Conservation (phyloP, 2,329 filamentous ascomycete species). For the Hortaea werneckii region DNA sequence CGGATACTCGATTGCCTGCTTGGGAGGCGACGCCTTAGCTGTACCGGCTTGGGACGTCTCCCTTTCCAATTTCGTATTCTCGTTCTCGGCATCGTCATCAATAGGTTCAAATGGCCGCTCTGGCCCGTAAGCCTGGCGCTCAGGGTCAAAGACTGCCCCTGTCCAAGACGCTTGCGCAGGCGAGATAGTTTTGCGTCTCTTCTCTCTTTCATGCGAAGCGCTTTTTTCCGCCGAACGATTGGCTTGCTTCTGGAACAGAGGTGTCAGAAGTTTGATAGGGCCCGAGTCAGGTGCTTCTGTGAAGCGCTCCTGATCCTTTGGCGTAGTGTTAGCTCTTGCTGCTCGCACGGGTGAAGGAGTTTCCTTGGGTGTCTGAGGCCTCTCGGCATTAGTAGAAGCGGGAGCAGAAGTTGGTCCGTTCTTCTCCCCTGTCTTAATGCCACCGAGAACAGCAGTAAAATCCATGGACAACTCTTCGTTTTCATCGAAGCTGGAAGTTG, state of each 20-base stretch:
- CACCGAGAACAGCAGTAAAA: slow-evolving; percentile 39
- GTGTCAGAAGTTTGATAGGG: slow-evolving; percentile 25
- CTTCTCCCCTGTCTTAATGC: slow-evolving; percentile 28
- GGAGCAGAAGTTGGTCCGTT: slow-evolving; percentile 2
- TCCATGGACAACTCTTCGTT: slow-evolving; percentile 45
- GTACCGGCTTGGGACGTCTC: neutral
- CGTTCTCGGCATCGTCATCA: neutral
- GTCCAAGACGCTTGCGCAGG: slow-evolving; percentile 10
- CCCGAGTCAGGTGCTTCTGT: slow-evolving; percentile 39
- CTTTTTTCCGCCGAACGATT: slow-evolving; percentile 17
- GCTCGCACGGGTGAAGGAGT: slow-evolving; percentile 39
- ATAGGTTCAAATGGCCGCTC: neutral
- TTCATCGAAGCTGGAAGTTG: slow-evolving; percentile 22
- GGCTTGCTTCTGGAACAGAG: slow-evolving; percentile 23
- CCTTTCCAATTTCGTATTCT: neutral
- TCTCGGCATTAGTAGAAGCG: slow-evolving; percentile 3
- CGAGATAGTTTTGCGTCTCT: slow-evolving; percentile 12
- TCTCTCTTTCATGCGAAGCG: slow-evolving; percentile 7
- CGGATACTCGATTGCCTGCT: slow-evolving; percentile 12
- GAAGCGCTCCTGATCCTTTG: slow-evolving; percentile 47
- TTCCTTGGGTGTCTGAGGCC: slow-evolving; percentile 25
- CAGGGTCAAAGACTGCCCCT: slow-evolving; percentile 8
- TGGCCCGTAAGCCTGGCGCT: neutral
- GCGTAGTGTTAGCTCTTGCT: slow-evolving; percentile 39
- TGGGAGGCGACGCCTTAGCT: slow-evolving; percentile 7